Base-by-base conservation (phyloP, 2,329 filamentous ascomycete species). In the Metarhizium robertsii region DNA sequence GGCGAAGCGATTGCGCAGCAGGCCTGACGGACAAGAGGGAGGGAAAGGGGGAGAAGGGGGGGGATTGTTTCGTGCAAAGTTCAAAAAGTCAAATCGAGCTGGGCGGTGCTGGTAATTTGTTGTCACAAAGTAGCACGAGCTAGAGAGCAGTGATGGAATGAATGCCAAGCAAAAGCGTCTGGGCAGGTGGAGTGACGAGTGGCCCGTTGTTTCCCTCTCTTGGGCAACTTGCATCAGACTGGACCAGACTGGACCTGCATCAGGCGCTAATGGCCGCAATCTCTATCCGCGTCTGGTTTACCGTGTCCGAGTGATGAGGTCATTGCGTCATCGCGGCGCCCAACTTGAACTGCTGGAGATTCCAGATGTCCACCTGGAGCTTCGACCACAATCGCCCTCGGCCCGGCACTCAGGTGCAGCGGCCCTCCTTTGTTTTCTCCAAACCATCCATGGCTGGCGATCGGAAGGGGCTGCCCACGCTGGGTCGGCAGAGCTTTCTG, bases 261-360 rank as follows among this genome's bases (percentile, higher is more conserved):
- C 25, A 25, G 25, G 25, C 25, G 25, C 25, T 25, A 25, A 25
- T 25, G 25, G 25, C 25, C 25, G 25, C 25, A 25, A 25, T 25
- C 25, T 25, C 25, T 25, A 25, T 25, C 25, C 25, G 25, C 25
- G 25, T 25, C 25, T 25, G 25, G 25, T 25, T 25, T 25, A 25
- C 25, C 25, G 25, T 4, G 18, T 11, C 30, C 18, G 43, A 49
- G 2, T 52, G 30, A 42, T 55, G 54, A 55, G 54, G 54, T 55
- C 54, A 55, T 52, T 50, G 29, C 49, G 49, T 32, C 25, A 32
- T 32, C 36, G 25, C 25, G 25, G 25, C 25, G 25, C 25, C 25
- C 25, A 25, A 25, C 25, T 25, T 25, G 25, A 25, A 25, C 25
- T 25, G 25, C 25, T 25, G 25, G 25, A 25, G 25, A 25, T 25